A percentile compares a stretch with the other conserved stretches of the same genome.
Evolutionary conservation across 257 asterid species (phyloP).

Genomic region (Coffea eugenioides): DNA sequence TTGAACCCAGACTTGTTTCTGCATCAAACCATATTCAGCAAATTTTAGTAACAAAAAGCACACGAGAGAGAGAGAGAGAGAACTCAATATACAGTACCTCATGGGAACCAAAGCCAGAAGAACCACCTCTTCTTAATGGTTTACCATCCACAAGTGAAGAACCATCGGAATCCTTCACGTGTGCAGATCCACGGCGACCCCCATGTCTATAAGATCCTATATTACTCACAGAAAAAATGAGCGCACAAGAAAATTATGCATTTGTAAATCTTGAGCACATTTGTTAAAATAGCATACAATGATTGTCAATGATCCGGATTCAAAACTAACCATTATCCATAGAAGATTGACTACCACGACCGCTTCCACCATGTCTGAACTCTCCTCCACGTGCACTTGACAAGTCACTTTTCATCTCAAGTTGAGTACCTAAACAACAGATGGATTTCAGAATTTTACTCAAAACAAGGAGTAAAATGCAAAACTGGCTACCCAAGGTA

Average conservation of each 20-base stretch:
- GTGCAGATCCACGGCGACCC: conserved; percentile 65
- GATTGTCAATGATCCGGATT: conserved; percentile 14
- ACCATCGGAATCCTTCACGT: conserved; percentile 61
- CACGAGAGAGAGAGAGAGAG: background rate
- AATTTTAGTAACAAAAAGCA: conserved; percentile 8
- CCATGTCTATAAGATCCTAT: conserved; percentile 69
- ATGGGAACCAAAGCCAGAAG: conserved; percentile 52
- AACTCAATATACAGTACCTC: conserved; percentile 49
- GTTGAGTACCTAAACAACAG: conserved; percentile 44
- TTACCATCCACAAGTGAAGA: conserved; percentile 59
- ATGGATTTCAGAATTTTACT: conserved; percentile 4
- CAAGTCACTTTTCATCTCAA: conserved; percentile 48
- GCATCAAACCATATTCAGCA: conserved; percentile 31
- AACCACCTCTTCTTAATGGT: conserved; percentile 62
- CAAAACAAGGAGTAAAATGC: background rate
- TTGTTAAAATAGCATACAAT: background rate
- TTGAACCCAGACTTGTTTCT: conserved; percentile 98
- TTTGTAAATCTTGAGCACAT: background rate
- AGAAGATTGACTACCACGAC: conserved; percentile 58
- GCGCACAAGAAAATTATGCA: background rate
- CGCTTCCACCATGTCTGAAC: conserved; percentile 46
- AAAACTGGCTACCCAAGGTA: background rate
- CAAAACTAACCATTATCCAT: conserved; percentile 61
- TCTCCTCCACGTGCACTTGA: conserved; percentile 48
- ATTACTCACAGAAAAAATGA: conserved; percentile 24